Percentiles rank a stretch among this genome's conserved stretches.
Conservation (phyloP, 2,329 filamentous ascomycete species). For the Ascochyta pisi region DNA sequence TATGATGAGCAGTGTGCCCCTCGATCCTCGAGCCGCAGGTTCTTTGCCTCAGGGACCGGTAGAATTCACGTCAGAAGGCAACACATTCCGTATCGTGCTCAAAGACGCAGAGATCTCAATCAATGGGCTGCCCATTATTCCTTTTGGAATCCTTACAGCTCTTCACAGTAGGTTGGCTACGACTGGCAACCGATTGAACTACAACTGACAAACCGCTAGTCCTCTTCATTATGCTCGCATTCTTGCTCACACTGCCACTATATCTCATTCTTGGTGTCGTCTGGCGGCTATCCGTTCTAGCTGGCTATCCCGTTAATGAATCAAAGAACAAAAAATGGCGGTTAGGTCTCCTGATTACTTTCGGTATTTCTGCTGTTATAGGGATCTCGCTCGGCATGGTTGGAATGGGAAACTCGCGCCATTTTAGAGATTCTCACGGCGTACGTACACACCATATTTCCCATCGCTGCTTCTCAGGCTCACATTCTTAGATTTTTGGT, state of each 20-base stretch:
- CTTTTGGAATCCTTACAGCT: constrained; percentile 30
- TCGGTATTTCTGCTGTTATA: constrained; percentile 23
- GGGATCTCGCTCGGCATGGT: constrained; percentile 35
- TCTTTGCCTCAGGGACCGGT: constrained; percentile 34
- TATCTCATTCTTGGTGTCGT: constrained; percentile 36
- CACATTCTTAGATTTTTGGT: constrained; percentile 29
- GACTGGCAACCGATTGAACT: too few species aligned
- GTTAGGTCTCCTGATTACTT: constrained; percentile 26
- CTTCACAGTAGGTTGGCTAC: constrained; percentile 28
- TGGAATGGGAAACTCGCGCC: constrained; percentile 33
- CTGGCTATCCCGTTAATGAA: constrained; percentile 33
- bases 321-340: constrained; percentile 37
- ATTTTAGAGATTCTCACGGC: constrained; percentile 35
- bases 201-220: constrained; percentile 18
- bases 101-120: constrained; percentile 26
- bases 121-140: constrained; percentile 27
- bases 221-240: constrained; percentile 28
- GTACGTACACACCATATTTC: constrained; percentile 17
- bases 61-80: constrained; percentile 32
- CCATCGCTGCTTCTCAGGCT: too few species aligned
- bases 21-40: constrained; percentile 26
- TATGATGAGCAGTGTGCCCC: constrained; percentile 11
- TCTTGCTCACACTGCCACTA: constrained; percentile 35
- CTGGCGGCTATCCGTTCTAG: constrained; percentile 33
- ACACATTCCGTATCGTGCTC: constrained; percentile 31